Percentiles rank a stretch among this genome's conserved stretches.
Evolutionary conservation across 345 rosid genomes (phyloP).

Genomic region (Lumnitzera racemosa): DNA sequence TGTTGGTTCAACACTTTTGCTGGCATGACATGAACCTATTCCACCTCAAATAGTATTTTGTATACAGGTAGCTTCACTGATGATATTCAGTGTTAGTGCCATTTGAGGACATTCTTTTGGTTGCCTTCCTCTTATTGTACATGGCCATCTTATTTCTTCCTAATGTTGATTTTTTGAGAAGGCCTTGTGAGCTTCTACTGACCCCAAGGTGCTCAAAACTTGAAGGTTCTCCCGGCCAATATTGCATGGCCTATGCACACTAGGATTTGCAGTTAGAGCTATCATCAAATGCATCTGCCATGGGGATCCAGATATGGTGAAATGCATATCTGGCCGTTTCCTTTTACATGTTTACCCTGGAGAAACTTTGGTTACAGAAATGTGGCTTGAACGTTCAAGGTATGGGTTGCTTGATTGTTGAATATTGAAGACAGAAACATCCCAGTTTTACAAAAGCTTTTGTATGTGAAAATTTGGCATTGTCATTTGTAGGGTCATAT

Average conservation of each 20-base stretch:
- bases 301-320: slow-evolving; percentile 56
- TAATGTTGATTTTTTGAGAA: no score
- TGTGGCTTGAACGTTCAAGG: slow-evolving; percentile 87
- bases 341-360: slow-evolving; percentile 81
- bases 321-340: slow-evolving; percentile 60
- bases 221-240: slow-evolving; percentile 72
- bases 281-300: slow-evolving; percentile 66
- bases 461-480: no score
- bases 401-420: slow-evolving; percentile 6
- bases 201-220: slow-evolving; percentile 1
- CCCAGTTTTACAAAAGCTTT: not conserved
- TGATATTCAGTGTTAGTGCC: no score
- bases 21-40: no score
- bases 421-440: not conserved
- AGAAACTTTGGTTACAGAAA: slow-evolving; percentile 69
- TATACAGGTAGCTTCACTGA: no score
- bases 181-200: not conserved
- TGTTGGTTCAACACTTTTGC: no score
- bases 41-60: no score
- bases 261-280: slow-evolving; percentile 78
- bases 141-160: slow-evolving; percentile 12
- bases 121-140: no score
- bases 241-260: slow-evolving; percentile 82
- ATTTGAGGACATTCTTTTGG: no score
- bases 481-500: slow-evolving; percentile 50